Conservation (phyloP, 2,329 filamentous ascomycete genomes). For the Neopestalotiopsis sp. region DNA sequence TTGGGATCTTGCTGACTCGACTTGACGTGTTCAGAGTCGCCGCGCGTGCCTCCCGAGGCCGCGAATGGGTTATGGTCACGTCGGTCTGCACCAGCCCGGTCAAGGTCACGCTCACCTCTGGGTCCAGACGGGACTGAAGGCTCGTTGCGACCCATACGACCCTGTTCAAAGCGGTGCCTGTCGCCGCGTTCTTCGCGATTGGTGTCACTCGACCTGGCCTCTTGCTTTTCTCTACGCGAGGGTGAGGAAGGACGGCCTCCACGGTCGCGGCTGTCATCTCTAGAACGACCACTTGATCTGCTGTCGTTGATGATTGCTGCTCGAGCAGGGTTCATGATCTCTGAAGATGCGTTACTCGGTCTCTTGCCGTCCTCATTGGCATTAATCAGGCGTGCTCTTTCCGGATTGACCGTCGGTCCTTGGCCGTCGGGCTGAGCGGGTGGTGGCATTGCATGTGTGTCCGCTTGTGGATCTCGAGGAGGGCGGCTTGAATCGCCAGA, state of each 20-base stretch:
- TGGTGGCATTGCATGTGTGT: conserved; percentile 37
- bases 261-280: conserved; percentile 53
- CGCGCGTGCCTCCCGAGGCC: conserved; percentile 39
- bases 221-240: conserved; percentile 52
- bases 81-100: conserved; percentile 47
- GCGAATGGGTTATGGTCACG: conserved; percentile 48
- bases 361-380: conserved; percentile 19
- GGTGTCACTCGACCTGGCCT: conserved; percentile 42
- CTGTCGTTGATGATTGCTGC: conserved; percentile 50
- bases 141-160: conserved; percentile 39
- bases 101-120: conserved; percentile 38
- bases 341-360: conserved; percentile 37
- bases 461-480: conserved; percentile 31
- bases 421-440: conserved; percentile 35
- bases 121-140: conserved; percentile 29
- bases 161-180: conserved; percentile 46
- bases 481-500: conserved; percentile 31
- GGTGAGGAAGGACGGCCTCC: conserved; percentile 45
- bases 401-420: conserved; percentile 61
- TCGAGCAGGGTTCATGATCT: conserved; percentile 54
- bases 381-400: conserved; percentile 56
- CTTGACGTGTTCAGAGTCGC: conserved; percentile 57
- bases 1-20: conserved; percentile 63
- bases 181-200: conserved; percentile 53
- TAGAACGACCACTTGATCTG: conserved; percentile 42